Base-by-base conservation (phyloP, 2,329 filamentous ascomycete genomes). In the Cladobotryum mycophilum region DNA sequence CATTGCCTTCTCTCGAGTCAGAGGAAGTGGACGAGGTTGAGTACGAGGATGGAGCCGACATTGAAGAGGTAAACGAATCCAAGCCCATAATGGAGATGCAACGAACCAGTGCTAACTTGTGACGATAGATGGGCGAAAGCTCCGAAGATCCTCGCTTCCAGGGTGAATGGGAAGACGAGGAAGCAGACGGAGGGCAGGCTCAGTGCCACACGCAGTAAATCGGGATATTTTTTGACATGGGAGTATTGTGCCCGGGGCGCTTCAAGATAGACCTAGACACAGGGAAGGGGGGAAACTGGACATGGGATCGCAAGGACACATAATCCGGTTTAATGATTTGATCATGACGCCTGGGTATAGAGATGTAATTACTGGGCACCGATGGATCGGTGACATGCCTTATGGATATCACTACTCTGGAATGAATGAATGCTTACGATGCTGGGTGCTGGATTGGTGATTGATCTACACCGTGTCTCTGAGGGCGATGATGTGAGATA, bases 11-110 rank as follows among this genome's bases (percentile, higher is more conserved):
- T 9, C 85, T 92, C 55, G 75, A 81, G 56, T 81, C 84, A 0
- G 85, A 92, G 0, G 82, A 88, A 53, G 76, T 91, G 8, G 93
- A 97, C 52, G 90, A 97, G 57, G 89, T 96, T 1, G 81, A 89
- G 3, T 95, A 88, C 61, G 87, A 96, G 55, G 80, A 81, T n/a
- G 82, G 91, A 56, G 89, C 83, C 3, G 85, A 90, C 60, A 80
- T 96, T 59, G 89, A 96, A 47, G 83, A 90, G 62, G 83, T 85
- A 68, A 69, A 77, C 53, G 25, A 30, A 5, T 30, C 25, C 6
- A 30, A 18, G 1, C 13, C 15, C 18, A n/a, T 44, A 1, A 38
- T 12, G 38, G 13, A 5, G 15, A 41, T n/a, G 15, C 12, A 9
- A n/a, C 37, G 3, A 40, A n/a, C 5, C 12, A 15, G 15, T 15